Evolutionary conservation across 148 eudicot genomes (phyloP), one percentile per base, ranked within the genome.

Genomic region (Silene conica): DNA sequence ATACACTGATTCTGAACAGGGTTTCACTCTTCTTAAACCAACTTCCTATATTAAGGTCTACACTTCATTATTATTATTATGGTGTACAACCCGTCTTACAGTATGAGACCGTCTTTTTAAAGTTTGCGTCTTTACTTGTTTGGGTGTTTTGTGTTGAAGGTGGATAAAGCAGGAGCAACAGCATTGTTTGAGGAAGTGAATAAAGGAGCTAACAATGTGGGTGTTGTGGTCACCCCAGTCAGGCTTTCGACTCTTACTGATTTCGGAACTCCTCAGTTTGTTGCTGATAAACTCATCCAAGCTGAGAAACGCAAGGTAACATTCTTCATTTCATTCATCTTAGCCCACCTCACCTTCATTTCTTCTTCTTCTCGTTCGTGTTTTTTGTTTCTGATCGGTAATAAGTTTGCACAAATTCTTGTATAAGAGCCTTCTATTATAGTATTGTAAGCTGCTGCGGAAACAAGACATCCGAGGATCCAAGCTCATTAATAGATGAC

Each of bases 141-240:
- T n/a, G n/a, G n/a, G n/a, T n/a, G n/a, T n/a, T 28, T 48, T 48
- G 54, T 34, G 78, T 58, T 63, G 63, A 73, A 90, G 98, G 90
- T 89, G 63, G 95, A 93, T 57, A 93, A 93, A 86, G 90, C 98
- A 56, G 98, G 98, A 69, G 98, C 98, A 0, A 93, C 89, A 38
- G 87, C 76, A 67, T 76, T 93, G 69, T 91, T 93, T 76, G 91
- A 93, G 86, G 97, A 93, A 80, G 79, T 82, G 74, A 81, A 77
- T 63, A 91, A 89, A 76, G 84, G 85, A 20, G 79, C 87, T 28
- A 93, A 93, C 81, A 93, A 84, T 85, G 75, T 93, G 0, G 97
- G 98, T 12, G 86, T 93, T 14, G 97, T 93, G 41, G 97, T 93
- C 56, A 85, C 25, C 85, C 98, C 98, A 22, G 94, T 92, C 76